These are phyloP conservation scores for Retiboletus flavoniger DNA, from an alignment of 1,284 basidiomycete species.

Conservation along the genomic window DNA sequence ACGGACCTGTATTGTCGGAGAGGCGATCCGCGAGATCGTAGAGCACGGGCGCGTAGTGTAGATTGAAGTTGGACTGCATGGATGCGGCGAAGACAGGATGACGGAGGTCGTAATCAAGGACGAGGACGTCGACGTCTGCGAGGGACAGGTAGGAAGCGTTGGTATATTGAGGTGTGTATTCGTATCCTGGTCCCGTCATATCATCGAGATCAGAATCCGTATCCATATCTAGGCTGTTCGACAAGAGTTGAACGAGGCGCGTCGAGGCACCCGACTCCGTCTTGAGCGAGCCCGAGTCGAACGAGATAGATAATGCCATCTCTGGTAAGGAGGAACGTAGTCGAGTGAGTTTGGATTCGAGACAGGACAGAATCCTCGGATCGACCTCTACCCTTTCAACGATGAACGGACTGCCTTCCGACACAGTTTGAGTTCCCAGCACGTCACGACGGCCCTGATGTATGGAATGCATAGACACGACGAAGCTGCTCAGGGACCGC, in stretches of 20 bases:
- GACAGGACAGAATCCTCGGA: slow-evolving; percentile 30
- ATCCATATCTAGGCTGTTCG: slow-evolving; percentile 3
- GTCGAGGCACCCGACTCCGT: not conserved
- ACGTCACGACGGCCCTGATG: not conserved
- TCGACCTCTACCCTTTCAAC: slow-evolving; percentile 10
- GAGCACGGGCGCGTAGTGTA: slow-evolving; percentile 42
- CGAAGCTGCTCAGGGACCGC: slow-evolving; percentile 2
- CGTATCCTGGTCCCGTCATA: slow-evolving; percentile 6
- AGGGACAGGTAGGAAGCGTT: slow-evolving; percentile 13
- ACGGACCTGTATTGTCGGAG: slow-evolving; percentile 35
- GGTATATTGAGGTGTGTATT: slow-evolving; percentile 18
- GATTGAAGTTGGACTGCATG: not conserved
- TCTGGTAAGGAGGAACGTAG: slow-evolving; percentile 21
- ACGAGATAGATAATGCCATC: slow-evolving; percentile 13
- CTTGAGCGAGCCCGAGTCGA: slow-evolving; percentile 6
- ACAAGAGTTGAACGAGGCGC: slow-evolving; percentile 17
- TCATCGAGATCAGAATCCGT: slow-evolving; percentile 3
- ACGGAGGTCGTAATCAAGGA: slow-evolving; percentile 48
- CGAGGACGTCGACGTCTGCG: slow-evolving; percentile 36
- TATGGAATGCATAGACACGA: slow-evolving; percentile 15
- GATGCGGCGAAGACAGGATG: slow-evolving; percentile 37
- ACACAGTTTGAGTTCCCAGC: not conserved
- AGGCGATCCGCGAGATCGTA: slow-evolving; percentile 40
- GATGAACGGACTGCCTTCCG: slow-evolving; percentile 7
- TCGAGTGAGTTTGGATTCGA: slow-evolving; percentile 29